Base-by-base conservation (phyloP, 2,329 filamentous ascomycete genomes). In the Orbilia javanica region DNA sequence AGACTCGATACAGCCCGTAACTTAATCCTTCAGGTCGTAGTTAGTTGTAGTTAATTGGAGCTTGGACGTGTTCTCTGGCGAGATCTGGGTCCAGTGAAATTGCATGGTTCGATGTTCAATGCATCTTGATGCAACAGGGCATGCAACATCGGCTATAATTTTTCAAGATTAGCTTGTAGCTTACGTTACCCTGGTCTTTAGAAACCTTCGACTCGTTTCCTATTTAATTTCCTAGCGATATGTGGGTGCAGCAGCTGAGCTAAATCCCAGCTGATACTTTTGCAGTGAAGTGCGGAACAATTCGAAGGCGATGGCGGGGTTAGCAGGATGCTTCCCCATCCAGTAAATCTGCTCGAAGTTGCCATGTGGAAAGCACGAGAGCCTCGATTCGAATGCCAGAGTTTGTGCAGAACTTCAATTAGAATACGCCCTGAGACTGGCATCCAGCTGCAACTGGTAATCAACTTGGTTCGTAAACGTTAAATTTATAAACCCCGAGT, bases 281-380 rank as follows among this genome's bases (percentile, higher is more conserved):
- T 4, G 39, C 5, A 15, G 39, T 42, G 20, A n/a, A n/a, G 11
- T 44, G 42, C 5, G 8, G n/a, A n/a, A 44, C 7, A 15, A 44
- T 44, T 44, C 5, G 42, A 44, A 44, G 42, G 7, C 5, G 15
- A 20, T 20, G 18, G 42, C 42, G 18, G 42, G 42, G n/a, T 34
- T 62, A 36, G 57, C 57, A 27, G 25, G 46, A 46, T 46, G 57
- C 22, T 46, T 18, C 39, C 27, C 22, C 20, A 39, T 46, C 42
- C 34, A 27, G 36, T 44, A 25, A 62, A 50, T 50, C 20, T 22
- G 4, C 46, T 25, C 15, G 20, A 20, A 25, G 20, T 18, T 18
- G 50, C 50, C 22, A 31, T 29, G 50, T 53, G 27, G 15, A 34
- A 31, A 27, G n/a, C 50, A 53, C 50, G 27, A 6, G 27, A 29